Base-by-base conservation (phyloP, 1,139 yeast species). In the Taphrina sp. region DNA sequence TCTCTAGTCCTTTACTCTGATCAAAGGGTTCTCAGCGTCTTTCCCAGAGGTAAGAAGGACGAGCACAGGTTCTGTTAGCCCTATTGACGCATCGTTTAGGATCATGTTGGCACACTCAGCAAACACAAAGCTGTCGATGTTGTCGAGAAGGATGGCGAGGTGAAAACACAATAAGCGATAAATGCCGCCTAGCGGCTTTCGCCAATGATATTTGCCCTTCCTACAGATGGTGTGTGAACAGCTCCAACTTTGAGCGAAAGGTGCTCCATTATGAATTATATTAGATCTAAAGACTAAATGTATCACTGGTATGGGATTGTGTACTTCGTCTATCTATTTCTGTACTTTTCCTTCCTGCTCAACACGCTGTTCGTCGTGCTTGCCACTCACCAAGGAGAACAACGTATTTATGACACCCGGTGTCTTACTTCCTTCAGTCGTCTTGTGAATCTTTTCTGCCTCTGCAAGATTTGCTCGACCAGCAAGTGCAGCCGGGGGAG, bases 401-500 rank as follows among this genome's bases (percentile, higher is more conserved):
- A 49, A 24, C 5, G 54, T 49, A 17, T 49, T 49, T 24, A 49
- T 31, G n/a, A 49, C 24, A 4, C 47, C 47, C 5, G 46, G 46
- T 24, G 44, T 31, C 46, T 49, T 49, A 39, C 46, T 34, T 33
- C 54, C 54, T 39, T 49, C 29, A 14, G 36, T 23, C 17, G 39
- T 39, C 46, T 39, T 38, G 41, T 49, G 54, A 4, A 49, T 38
- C 26, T 8, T 20, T 26, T n/a, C 46, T 10, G 54, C 54, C 5
- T 38, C 54, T 19, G 44, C 28, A 24, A 49, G 19, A 10, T 45
- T 39, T 8, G 54, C 54, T 2, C 54, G 54, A 12, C 54, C 54
- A 17, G 54, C 54, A 16, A 49, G 20, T 26, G 54, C 54, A 31
- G 56, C 56, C 19, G 56, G 56, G 3, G 56, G 56, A 2, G 49